phyloP scores from a whole-genome alignment of 257 asterid species.

The Jaltomata sinuosa region DNA sequence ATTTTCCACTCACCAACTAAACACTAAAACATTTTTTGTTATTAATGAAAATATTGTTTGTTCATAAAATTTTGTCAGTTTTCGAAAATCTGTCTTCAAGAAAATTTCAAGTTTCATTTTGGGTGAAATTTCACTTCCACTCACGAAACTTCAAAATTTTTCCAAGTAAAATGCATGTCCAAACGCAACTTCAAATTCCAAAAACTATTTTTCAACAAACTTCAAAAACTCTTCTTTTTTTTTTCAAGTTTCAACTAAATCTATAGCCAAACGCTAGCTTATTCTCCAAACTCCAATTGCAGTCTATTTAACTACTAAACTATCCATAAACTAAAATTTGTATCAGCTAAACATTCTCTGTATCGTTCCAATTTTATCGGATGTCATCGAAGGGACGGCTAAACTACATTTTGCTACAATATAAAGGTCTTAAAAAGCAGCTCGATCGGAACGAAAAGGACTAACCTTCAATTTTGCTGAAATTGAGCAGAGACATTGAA shows the following conservation, averaged over 20 bases:
- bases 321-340: background rate
- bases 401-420: background rate
- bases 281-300: background rate
- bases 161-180: too few relatives aligned
- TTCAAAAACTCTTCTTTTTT: too few relatives aligned
- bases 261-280: too few relatives aligned
- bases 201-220: too few relatives aligned
- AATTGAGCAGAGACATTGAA: slow-evolving; percentile 48
- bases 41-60: too few relatives aligned
- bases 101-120: too few relatives aligned
- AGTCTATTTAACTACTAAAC: background rate
- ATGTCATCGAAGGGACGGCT: background rate
- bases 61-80: too few relatives aligned
- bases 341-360: background rate
- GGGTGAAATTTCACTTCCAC: too few relatives aligned
- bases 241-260: too few relatives aligned
- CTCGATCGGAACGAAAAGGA: background rate
- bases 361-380: background rate
- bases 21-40: background rate
- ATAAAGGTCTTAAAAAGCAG: background rate
- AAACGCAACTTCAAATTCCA: too few relatives aligned
- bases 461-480: slow-evolving; percentile 57
- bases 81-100: too few relatives aligned
- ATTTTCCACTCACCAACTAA: background rate
- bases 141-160: too few relatives aligned